Base-by-base conservation (phyloP, 345 rosid genomes). In the Luvunga scandens region DNA sequence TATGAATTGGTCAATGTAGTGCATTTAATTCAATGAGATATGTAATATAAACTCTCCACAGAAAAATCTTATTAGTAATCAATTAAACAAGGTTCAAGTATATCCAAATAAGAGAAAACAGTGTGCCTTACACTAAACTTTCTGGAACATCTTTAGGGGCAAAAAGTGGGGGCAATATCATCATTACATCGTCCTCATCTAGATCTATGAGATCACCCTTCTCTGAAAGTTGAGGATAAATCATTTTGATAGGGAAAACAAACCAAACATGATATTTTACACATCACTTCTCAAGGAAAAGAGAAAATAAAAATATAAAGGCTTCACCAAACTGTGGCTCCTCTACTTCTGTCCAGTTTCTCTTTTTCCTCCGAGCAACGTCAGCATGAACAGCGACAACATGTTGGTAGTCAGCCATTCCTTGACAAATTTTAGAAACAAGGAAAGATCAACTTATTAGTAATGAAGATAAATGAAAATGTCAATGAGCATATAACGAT, bases 391-490 rank as follows among this genome's bases (percentile, higher is more conserved):
- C 92, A 69, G 94, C 84, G 62, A 95, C 83, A 65, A 95, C 98
- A 88, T 93, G 98, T 86, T 95, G 99, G 79, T 92, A 95, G 82
- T 95, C 99, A 30, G 81, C 96, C 98, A 93, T 93, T 72, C 99
- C 98, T 95, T 81, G 4, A 65, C 30, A 64, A 86, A 77, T 71
- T 62, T 62, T n/a, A 39, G 16, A 28, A 66, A 55, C 38, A 33
- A 21, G 61, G 25, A 63, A 73, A 73, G 10, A 48, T 74, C 65
- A 53, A 75, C 57, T 71, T 55, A 56, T 24, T 31, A 66, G 18
- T 67, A 24, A 18, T 22, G 31, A 50, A 59, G 13, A 48, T 19
- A 34, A 45, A 63, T 65, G 71, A 48, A 62, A 68, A 31, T 5
- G 12, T 53, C 66, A 80, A 70, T 4, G 34, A 34, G 45, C 78